Evolutionary conservation across 108 stramenopile genomes (phyloP), one percentile per base, ranked within the genome.

Genomic region (Fragilariopsis cylindrus): DNA sequence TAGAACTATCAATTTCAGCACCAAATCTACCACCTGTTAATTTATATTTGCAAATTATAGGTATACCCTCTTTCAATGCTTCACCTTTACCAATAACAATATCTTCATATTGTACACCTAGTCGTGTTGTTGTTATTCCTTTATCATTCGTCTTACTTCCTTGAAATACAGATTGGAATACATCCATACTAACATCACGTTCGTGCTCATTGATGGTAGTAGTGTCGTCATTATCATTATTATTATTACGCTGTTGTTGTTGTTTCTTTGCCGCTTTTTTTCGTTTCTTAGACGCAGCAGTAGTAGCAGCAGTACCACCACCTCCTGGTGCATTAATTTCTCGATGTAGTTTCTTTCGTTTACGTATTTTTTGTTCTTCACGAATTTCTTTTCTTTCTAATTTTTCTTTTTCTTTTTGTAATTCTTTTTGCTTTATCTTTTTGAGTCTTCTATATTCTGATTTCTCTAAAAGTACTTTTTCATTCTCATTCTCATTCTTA

Each of bases 101-200:
- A 47, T 87, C 89, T 3, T 65, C 58, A 40, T 73, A 83, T 62
- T 83, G 60, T 8, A 89, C 83, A 40, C 88, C 84, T n/a, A 57
- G 57, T n/a, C 57, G n/a, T 19, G 57, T 57, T 7, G 57, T 57
- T 15, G 21, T 66, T 43, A 48, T 64, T 8, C 19, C 58, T n/a
- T 56, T 50, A 54, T 46, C 52, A 7, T 45, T 49, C 1, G 4
- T 30, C 9, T n/a, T 13, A 66, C 43, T 40, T 44, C 55, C 39
- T 18, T 44, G 46, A 55, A 69, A 16, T 54, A 57, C 57, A 13
- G 40, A 39, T n/a, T 18, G 47, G 39, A 68, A 41, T 9, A 19
- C 64, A 19, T 41, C 66, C 52, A 40, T 74, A 13, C 13, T 46
- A 19, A 55, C 21, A 13, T 60, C 48, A 9, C 8, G 57, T 13